Conservation (phyloP, 805 yeast genomes). For the Candida coleopterorum region DNA sequence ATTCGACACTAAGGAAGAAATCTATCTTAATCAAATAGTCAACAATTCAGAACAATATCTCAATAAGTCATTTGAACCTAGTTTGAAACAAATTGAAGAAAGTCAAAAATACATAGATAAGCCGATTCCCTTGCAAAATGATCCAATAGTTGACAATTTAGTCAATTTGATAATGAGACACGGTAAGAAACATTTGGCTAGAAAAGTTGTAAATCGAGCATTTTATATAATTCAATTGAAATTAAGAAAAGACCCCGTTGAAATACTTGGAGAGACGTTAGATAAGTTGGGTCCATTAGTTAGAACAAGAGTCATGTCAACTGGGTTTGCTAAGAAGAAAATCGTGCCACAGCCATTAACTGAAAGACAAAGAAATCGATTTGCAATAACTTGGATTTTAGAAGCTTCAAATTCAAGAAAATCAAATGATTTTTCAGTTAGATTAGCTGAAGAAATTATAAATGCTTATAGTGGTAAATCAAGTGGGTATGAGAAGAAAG, state of each 20-base stretch:
- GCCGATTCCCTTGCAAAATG: constrained; percentile 58
- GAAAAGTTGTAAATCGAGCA: constrained; percentile 67
- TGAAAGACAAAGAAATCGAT: constrained; percentile 76
- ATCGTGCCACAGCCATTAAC: constrained; percentile 80
- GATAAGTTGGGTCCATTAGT: constrained; percentile 84
- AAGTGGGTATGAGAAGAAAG: constrained; percentile 78
- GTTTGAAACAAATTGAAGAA: constrained; percentile 60
- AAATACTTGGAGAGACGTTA: constrained; percentile 64
- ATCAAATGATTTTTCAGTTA: constrained; percentile 76
- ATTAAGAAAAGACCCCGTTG: constrained; percentile 75
- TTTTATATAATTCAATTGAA: constrained; percentile 72
- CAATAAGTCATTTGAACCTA: constrained; percentile 47
- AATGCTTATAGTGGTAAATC: constrained; percentile 74
- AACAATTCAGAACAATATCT: constrained; percentile 33
- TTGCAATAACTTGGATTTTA: constrained; percentile 86
- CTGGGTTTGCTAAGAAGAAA: constrained; percentile 80
- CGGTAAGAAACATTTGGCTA: constrained; percentile 82
- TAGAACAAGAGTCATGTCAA: constrained; percentile 67
- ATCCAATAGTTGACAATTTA: constrained; percentile 71
- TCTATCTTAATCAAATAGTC: constrained; percentile 31
- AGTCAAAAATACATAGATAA: constrained; percentile 43
- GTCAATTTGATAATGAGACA: constrained; percentile 88
- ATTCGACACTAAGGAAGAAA: constrained; percentile 30
- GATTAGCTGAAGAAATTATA: constrained; percentile 85
- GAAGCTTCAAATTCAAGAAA: constrained; percentile 79